phyloP scores from a whole-genome alignment of 208 protist species.

The Trypanosoma rangeli region DNA sequence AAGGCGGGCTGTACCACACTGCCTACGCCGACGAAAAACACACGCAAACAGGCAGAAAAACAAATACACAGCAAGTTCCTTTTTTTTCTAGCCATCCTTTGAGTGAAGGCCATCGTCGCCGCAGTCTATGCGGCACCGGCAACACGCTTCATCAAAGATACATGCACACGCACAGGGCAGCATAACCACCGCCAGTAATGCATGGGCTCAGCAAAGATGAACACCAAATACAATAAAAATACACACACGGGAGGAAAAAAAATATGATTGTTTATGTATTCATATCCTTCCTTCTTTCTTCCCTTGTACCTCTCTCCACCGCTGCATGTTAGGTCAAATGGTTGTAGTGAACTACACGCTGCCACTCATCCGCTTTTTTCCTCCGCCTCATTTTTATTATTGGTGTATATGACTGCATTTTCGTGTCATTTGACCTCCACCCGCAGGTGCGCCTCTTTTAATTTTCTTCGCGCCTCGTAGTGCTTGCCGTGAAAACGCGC shows the following conservation, averaged over 20 bases:
- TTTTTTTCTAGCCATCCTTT: no score
- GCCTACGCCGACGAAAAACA: background rate
- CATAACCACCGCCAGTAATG: no score
- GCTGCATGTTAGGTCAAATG: no score
- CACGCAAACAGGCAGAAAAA: no score
- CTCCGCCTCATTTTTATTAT: no score
- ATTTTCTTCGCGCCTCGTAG: background rate
- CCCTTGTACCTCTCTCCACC: background rate
- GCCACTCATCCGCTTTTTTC: no score
- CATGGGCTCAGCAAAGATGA: background rate
- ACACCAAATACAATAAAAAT: background rate
- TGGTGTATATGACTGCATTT: background rate
- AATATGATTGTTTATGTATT: background rate
- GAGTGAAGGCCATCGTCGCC: no score
- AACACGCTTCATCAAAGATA: no score
- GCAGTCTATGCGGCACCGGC: no score
- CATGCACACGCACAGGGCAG: background rate
- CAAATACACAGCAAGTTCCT: no score
- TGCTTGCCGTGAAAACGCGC: background rate
- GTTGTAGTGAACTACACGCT: no score
- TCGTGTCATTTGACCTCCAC: no score
- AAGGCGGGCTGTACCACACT: background rate
- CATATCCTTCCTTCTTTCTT: conserved; percentile 12
- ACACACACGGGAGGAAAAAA: conserved; percentile 3
- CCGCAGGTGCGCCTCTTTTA: background rate